Evolutionary conservation across 176 grass and related monocot species (phyloP).

Genomic region (Musa schizocarpa): DNA sequence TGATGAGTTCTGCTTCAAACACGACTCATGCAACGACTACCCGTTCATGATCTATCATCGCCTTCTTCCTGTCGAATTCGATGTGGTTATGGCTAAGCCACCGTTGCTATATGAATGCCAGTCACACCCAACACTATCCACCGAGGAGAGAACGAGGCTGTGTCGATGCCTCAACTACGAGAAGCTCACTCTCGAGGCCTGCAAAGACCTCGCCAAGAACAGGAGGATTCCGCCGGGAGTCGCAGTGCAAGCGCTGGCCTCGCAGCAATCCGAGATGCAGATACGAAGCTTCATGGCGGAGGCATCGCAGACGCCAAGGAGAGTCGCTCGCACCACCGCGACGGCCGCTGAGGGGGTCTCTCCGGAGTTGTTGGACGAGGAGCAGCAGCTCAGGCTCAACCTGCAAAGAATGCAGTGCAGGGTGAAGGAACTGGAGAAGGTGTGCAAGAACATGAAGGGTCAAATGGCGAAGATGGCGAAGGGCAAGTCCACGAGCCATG

Average conservation of each 20-base stretch:
- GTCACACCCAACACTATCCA: constrained; percentile 46
- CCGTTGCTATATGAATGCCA: constrained; percentile 9
- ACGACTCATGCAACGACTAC: no score
- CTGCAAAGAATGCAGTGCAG: constrained; percentile 63
- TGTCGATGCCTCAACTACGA: constrained; percentile 90
- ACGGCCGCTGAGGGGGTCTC: constrained; percentile 2
- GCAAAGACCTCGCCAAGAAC: constrained; percentile 90
- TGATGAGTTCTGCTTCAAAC: no score
- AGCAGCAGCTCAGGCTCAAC: constrained; percentile 47
- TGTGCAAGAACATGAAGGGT: constrained; percentile 65
- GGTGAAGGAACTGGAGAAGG: constrained; percentile 73
- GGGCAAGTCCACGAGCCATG: constrained; percentile 26
- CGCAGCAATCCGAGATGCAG: constrained; percentile 48
- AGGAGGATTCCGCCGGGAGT: constrained; percentile 55
- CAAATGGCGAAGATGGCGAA: constrained; percentile 56
- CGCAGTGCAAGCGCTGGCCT: constrained; percentile 60
- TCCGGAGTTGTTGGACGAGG: constrained; percentile 29
- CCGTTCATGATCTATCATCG: no score
- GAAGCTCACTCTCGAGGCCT: constrained; percentile 74
- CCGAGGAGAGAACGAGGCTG: constrained; percentile 47
- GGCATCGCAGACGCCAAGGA: constrained; percentile 28
- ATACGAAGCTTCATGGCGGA: constrained; percentile 21
- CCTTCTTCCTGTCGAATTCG: no score
- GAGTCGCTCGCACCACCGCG: not conserved
- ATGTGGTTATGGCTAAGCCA: not conserved